Evolutionary conservation across 1,284 basidiomycete species (phyloP), one percentile per base, ranked within the genome.

Genomic region (Ustilago hordei): DNA sequence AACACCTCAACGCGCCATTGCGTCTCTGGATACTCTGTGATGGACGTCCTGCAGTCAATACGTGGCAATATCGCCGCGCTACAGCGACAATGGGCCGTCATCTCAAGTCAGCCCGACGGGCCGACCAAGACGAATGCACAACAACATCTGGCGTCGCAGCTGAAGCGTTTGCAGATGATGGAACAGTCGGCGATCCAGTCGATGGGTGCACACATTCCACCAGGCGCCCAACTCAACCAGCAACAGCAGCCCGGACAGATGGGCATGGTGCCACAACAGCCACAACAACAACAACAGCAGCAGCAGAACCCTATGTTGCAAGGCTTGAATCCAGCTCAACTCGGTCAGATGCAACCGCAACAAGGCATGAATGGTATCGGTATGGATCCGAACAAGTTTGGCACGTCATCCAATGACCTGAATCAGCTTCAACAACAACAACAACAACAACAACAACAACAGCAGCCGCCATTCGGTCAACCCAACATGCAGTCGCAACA

Each of bases 31-130:
- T 19, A 17, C 38, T 8, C 28, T 45, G 7, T 36, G 32, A 43
- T 43, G 50, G 52, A 31, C 55, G 64, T 69, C 58, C 55, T 78
- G 6, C 75, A 78, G 65, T 78, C 75, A 60, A 78, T 78, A 68
- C 71, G 75, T n/a, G 61, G 38, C 64, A 80, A 80, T 56, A 82
- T 84, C 32, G 57, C 60, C 12, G 69, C 75, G 38, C 65, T 85
- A 3, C 82, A 85, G 50, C 74, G 80, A 12, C 83, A 85, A 55
- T 85, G 82, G 82, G 69, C 76, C 11, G 67, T 78, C 43, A 69
- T 83, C n/a, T 73, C 66, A 8, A 60, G 68, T 7, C 80, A 82
- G 61, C 82, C 78, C 0, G 82, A 85, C 55, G 69, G 79, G 1
- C 79, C 76, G 0, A 78, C 71, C 38, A 85, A 84, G 64, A 74